phyloP scores from a whole-genome alignment of 805 yeast genomes.

The Brettanomyces naardenensis region DNA sequence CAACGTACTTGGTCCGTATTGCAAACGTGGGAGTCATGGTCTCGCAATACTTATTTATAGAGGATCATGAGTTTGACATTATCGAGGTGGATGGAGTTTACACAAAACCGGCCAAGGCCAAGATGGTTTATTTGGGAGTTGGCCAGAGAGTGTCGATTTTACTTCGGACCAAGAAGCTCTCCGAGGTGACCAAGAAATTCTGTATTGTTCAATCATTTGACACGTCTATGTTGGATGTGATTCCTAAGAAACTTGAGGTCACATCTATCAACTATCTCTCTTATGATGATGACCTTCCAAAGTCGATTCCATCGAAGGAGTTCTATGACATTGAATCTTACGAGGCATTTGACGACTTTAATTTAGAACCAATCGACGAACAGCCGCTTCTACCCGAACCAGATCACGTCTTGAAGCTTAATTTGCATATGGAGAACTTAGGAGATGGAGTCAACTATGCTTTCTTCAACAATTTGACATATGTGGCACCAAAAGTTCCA shows the following conservation, averaged over 20 bases:
- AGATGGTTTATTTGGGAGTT: slow-evolving; percentile 56
- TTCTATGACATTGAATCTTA: slow-evolving; percentile 20
- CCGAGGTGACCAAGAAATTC: slow-evolving; percentile 36
- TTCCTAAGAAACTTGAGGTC: slow-evolving; percentile 51
- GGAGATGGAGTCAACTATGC: slow-evolving; percentile 75
- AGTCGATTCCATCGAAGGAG: slow-evolving; percentile 10
- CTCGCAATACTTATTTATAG: slow-evolving; percentile 60
- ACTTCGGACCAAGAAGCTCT: slow-evolving; percentile 41
- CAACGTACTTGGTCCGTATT: slow-evolving; percentile 57
- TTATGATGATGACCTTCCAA: slow-evolving; percentile 33
- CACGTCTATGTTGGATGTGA: slow-evolving; percentile 56
- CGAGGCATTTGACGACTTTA: slow-evolving; percentile 38
- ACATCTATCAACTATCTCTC: slow-evolving; percentile 48
- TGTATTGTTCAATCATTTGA: slow-evolving; percentile 59
- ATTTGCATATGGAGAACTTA: slow-evolving; percentile 57
- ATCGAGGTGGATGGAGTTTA: slow-evolving; percentile 73
- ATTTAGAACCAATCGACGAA: slow-evolving; percentile 32
- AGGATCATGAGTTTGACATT: slow-evolving; percentile 63
- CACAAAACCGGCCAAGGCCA: slow-evolving; percentile 48
- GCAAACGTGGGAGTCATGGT: slow-evolving; percentile 67
- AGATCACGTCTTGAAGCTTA: slow-evolving; percentile 52
- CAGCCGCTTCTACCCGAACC: slow-evolving; percentile 44
- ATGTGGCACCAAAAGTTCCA: slow-evolving; percentile 62
- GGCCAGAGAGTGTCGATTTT: slow-evolving; percentile 79
- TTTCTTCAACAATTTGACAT: slow-evolving; percentile 62